Evolutionary conservation across 176 grass and related monocot species (phyloP), one percentile per base, ranked within the genome.

Genomic region (Oryza punctata): DNA sequence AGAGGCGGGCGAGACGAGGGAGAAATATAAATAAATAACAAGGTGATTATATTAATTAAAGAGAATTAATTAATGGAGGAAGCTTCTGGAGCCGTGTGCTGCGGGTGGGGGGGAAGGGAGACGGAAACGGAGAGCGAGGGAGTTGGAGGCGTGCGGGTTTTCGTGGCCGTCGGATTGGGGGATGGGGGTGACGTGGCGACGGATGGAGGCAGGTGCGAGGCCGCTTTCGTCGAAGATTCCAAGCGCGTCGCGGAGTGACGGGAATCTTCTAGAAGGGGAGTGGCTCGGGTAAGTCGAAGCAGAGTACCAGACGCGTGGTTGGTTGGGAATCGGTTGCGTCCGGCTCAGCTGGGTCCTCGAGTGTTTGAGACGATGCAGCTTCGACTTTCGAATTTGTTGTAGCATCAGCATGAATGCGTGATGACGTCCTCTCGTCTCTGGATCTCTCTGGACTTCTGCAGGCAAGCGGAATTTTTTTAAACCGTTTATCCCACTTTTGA

Each of bases 41-140:
- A 26, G 3, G 23, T 4, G 1, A 16, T 50, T 12, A 16, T 50
- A 16, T 50, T 12, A 54, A 21, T 69, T 79, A 65, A 7, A 13
- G 1, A 6, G 45, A 6, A 29, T 4, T 49, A 81, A 73, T 68
- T 49, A 81, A 73, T 68, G 79, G 37, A 35, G 84, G 88, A 90
- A 90, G 88, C n/a, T 87, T 87, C 88, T 79, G 49, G 84, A 82
- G 45, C 15, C 88, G 70, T 76, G 77, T 13, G 71, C 11, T 12
- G 46, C 13, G 72, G 24, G 60, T 52, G 15, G 4, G 37, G 16
- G 6, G 49, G 2, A 19, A 19, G 47, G 3, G 47, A 54, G 18
- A 54, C 16, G 49, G 47, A 54, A 54, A 54, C 49, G 49, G 49
- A 50, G 43, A 44, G 11, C 43, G 52, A 8, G 74, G 24, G 26